Base-by-base conservation (phyloP, 2,329 filamentous ascomycete species). In the Clonostachys rhizophaga region DNA sequence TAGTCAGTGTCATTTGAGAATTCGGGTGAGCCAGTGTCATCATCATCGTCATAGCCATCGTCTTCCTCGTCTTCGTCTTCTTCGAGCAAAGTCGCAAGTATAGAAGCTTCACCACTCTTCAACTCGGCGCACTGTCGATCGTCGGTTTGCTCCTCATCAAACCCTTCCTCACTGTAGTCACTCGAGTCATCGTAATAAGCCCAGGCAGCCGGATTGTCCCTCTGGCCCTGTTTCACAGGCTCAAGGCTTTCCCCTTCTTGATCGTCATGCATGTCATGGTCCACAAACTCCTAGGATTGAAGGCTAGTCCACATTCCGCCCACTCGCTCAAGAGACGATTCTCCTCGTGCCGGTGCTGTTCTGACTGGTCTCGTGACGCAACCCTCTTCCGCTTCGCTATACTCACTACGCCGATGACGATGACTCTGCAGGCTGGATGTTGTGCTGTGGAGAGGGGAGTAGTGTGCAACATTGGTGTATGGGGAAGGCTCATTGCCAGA, bases 1-100 rank as follows among this genome's bases (percentile, higher is more conserved):
- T 81, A 87, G 68, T 76, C 75, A 50, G 76, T 63, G 61, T 87
- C 75, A 64, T 75, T 64, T 67, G 61, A 58, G 52, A 66, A 30
- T 10, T 30, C 74, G 75, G 75, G 66, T 60, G 80, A 75, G 65
- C 81, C 74, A 61, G 75, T 74, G 72, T 85, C 83, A 81, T 86
- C 83, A 73, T 75, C 70, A 54, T 70, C 69, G 47, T 47, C 44
- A 18, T 54, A 55, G 9, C 10, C 24, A 30, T 30, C 24, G 24
- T 10, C 9, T 30, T 10, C 24, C 9, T 30, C 24, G 3, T 10
- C 24, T 30, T 30, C 24, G 9, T 30, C 24, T 30, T 30, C 24
- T 30, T 30, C 24, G 9, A 30, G 24, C 24, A 30, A 30, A 30
- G 24, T 30, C 24, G 24, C 24, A 30, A 30, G 24, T 30, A 30